Conservation (phyloP, 257 asterid species). For the Solanum ahanhuiri region DNA sequence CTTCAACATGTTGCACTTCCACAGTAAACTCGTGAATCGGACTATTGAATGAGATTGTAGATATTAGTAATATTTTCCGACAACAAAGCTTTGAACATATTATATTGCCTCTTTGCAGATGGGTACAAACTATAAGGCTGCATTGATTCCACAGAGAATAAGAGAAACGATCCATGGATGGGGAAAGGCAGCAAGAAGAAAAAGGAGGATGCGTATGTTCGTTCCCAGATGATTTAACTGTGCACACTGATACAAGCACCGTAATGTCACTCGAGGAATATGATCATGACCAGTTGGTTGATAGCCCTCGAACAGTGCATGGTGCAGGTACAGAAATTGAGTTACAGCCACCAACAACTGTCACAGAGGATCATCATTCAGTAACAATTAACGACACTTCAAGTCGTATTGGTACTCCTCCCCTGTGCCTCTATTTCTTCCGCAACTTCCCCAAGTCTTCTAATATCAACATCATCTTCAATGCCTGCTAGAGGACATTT, state of each 20-base stretch:
- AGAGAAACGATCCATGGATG: constrained; percentile 93
- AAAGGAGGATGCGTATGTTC: constrained; percentile 40
- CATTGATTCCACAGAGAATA: constrained; percentile 62
- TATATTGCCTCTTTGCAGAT: constrained; percentile 33
- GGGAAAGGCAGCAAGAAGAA: constrained; percentile 78
- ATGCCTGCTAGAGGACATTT: constrained; percentile 35
- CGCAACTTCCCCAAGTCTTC: constrained; percentile 20
- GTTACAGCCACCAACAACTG: constrained; percentile 27
- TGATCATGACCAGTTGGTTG: constrained; percentile 29
- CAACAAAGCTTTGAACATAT: background rate
- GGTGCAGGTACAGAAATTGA: constrained; percentile 34
- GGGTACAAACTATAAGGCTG: constrained; percentile 96
- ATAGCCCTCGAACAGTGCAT: constrained; percentile 40
- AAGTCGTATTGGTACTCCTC: constrained; percentile 51
- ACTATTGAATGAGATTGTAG: background rate
- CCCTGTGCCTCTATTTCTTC: constrained; percentile 56
- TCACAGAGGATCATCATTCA: constrained; percentile 12
- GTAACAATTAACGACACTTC: constrained; percentile 31
- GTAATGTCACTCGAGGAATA: constrained; percentile 68
- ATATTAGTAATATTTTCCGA: background rate
- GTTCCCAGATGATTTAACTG: constrained; percentile 53
- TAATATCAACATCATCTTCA: constrained; percentile 36
- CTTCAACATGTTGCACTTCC: background rate
- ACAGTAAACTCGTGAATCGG: background rate
- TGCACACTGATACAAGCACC: constrained; percentile 78